phyloP scores from a whole-genome alignment of 2,329 filamentous ascomycete genomes.

The Beauveria sp. region DNA sequence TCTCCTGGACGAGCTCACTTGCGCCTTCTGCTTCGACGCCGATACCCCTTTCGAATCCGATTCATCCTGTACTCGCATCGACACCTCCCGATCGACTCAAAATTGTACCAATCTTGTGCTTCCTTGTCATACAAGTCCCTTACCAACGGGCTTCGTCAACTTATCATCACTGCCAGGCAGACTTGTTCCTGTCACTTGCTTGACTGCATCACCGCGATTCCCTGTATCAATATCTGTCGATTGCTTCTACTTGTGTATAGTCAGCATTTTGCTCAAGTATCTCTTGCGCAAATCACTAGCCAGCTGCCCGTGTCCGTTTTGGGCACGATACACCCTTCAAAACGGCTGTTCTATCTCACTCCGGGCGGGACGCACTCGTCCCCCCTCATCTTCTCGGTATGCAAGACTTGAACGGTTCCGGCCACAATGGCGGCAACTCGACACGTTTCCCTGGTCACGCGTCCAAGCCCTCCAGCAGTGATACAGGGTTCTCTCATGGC shows the following conservation, averaged over 20 bases:
- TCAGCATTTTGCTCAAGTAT: neutral
- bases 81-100: slow-evolving; percentile 2
- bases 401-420: slow-evolving; percentile 62
- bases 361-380: slow-evolving; percentile 76
- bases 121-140: neutral
- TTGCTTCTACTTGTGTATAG: neutral
- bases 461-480: slow-evolving; percentile 74
- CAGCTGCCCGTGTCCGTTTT: slow-evolving; percentile 36
- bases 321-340: slow-evolving; percentile 57
- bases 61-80: neutral
- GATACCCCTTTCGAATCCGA: slow-evolving; percentile 9
- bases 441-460: slow-evolving; percentile 60
- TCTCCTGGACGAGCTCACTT: slow-evolving; percentile 6
- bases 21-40: slow-evolving; percentile 5
- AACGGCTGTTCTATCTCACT: slow-evolving; percentile 75
- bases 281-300: neutral
- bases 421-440: slow-evolving; percentile 47
- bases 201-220: neutral
- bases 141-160: neutral
- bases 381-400: slow-evolving; percentile 83
- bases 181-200: neutral
- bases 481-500: slow-evolving; percentile 87
- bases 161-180: neutral
- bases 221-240: neutral
- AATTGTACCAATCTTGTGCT: neutral